Evolutionary conservation across 2,329 filamentous ascomycete genomes (phyloP), one percentile per base, ranked within the genome.

Genomic region (Alternaria sp.): DNA sequence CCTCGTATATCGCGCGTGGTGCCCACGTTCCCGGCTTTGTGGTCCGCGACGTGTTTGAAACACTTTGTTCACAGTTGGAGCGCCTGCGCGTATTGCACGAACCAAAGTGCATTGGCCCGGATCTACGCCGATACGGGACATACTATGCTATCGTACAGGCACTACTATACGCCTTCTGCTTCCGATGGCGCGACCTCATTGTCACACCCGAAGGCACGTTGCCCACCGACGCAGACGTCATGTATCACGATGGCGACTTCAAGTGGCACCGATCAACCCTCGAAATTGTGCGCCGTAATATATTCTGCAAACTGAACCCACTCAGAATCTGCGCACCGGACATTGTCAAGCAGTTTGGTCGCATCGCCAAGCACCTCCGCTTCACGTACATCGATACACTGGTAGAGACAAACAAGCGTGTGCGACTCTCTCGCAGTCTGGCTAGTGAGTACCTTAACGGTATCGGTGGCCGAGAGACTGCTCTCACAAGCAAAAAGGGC

Each of bases 111-210:
- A 88, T 88, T 14, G 93, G 92, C 3, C 95, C 95, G 0, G 93
- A 99, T 75, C 85, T 96, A 56, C 88, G 89, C 62, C 88, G 90
- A 45, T 97, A 94, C 73, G 87, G 88, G 46, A 87, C 90, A 13
- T 97, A 96, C 78, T 97, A 97, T 76, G 88, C 91, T 17, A 87
- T 93, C 46, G 88, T 90, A n/a, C 93, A 97, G 77, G 93, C 93
- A 1, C 83, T 96, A 3, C 85, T 97, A 24, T 97, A 97, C 80
- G 94, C 96, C 58, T 97, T 96, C 79, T 99, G 95, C 81, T 99
- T 99, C 82, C 89, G 95, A 54, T 99, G 95, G 95, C 90, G 92
- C 61, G 94, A 98, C 72, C 83, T 99, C 45, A 90, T 92, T 55
- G 82, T 86, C 21, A 84, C 76, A 10, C 79, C 82, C 40, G 83